These are phyloP conservation scores for Dryas alaskensis DNA, from an alignment of 306 rosid species.

Conservation along the genomic window DNA sequence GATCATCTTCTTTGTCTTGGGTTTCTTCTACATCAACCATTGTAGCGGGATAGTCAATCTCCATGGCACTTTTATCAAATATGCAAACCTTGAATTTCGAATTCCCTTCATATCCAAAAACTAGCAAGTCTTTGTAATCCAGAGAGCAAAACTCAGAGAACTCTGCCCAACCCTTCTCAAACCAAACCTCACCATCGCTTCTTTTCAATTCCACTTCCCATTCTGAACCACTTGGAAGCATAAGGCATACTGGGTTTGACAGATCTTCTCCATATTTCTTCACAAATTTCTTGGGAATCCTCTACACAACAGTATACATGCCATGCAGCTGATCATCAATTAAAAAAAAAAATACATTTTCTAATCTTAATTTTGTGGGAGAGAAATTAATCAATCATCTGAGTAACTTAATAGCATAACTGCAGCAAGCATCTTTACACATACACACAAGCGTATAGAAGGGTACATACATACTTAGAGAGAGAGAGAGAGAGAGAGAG, in stretches of 20 bases:
- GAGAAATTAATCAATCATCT: too few species aligned
- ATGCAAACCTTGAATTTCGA: conserved; percentile 7
- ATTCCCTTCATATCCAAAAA: conserved; percentile 8
- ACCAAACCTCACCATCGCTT: background rate
- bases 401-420: background rate
- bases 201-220: conserved; percentile 15
- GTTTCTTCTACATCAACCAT: background rate
- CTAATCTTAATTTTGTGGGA: too few species aligned
- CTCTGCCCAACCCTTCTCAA: conserved; percentile 19
- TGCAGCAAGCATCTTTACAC: too few species aligned
- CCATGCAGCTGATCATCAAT: too few species aligned
- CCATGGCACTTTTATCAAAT: conserved; percentile 4
- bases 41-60: conserved; percentile 4
- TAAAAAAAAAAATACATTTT: too few species aligned
- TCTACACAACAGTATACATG: conserved; percentile 3
- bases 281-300: conserved; percentile 16
- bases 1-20: background rate
- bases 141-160: conserved; percentile 1
- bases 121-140: background rate
- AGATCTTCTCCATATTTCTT: background rate
- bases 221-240: conserved; percentile 8
- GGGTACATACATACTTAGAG: background rate
- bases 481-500: background rate
- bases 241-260: background rate
- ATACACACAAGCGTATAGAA: too few species aligned